Percentiles rank a stretch among this genome's conserved stretches.
phyloP scores from a whole-genome alignment of 192 early-diverging fungal genomes.

The Helicostylum pulchrum region DNA sequence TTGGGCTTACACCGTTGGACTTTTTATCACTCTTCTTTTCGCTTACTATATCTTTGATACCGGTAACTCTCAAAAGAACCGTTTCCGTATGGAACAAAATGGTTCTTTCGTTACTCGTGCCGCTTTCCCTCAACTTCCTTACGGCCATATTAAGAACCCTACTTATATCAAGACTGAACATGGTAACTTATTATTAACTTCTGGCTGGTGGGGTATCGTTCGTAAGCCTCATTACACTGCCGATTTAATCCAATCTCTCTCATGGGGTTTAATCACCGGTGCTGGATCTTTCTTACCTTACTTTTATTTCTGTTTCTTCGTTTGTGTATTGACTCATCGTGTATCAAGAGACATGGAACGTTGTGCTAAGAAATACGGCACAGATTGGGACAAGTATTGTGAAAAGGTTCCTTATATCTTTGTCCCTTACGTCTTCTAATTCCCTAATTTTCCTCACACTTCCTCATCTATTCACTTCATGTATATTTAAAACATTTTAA shows the following conservation, averaged over 20 bases:
- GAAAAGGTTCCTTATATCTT: slow-evolving; percentile 74
- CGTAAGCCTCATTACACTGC: slow-evolving; percentile 75
- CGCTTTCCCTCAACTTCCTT: slow-evolving; percentile 47
- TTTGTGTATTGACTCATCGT: slow-evolving; percentile 78
- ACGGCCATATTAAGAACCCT: slow-evolving; percentile 54
- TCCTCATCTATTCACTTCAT: background rate
- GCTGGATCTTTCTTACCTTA: slow-evolving; percentile 77
- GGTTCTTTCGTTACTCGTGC: slow-evolving; percentile 41
- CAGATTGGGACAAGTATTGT: slow-evolving; percentile 84
- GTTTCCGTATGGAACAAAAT: slow-evolving; percentile 45
- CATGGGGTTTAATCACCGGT: slow-evolving; percentile 82
- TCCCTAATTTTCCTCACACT: background rate
- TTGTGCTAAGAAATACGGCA: slow-evolving; percentile 85
- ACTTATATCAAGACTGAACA: slow-evolving; percentile 62
- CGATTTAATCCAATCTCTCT: slow-evolving; percentile 82
- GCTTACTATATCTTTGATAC: slow-evolving; percentile 50
- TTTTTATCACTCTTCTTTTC: slow-evolving; percentile 33
- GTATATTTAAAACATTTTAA: background rate
- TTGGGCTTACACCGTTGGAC: slow-evolving; percentile 28
- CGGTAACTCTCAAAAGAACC: slow-evolving; percentile 53
- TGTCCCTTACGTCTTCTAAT: slow-evolving; percentile 68
- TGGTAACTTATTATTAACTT: slow-evolving; percentile 55
- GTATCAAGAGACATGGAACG: slow-evolving; percentile 79
- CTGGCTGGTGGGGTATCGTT: slow-evolving; percentile 73
- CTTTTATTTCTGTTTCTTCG: slow-evolving; percentile 89